phyloP scores from a whole-genome alignment of 2,329 filamentous ascomycete genomes.

The Aspergillus ochraceus region DNA sequence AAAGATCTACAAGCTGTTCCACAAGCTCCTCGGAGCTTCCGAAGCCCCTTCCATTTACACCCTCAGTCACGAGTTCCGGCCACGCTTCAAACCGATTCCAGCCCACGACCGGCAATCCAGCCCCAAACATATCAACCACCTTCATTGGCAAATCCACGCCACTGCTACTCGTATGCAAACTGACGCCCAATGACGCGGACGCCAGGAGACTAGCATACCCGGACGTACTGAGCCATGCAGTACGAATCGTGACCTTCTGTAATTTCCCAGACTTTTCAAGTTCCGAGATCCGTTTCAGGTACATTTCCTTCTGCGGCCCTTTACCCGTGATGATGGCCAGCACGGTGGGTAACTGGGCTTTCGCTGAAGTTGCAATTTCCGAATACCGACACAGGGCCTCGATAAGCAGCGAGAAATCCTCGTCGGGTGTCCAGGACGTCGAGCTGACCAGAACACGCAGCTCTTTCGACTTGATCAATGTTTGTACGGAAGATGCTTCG shows the following conservation, averaged over 20 bases:
- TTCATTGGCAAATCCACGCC: conserved; percentile 99
- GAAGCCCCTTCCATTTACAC: conserved; percentile 84
- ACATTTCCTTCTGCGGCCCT: conserved; percentile 78
- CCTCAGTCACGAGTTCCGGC: conserved; percentile 84
- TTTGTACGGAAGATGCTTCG: conserved; percentile 61
- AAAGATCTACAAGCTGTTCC: conserved; percentile 62
- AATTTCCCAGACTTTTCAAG: conserved; percentile 65
- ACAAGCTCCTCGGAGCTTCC: conserved; percentile 67
- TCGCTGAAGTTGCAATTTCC: conserved; percentile 45
- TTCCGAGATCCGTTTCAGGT: conserved; percentile 64
- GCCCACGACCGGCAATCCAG: conserved; percentile 84
- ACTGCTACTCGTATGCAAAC: conserved; percentile 87
- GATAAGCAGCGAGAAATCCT: conserved; percentile 88
- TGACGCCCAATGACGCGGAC: conserved; percentile 84
- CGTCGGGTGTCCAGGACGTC: conserved; percentile 96
- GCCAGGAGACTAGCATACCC: conserved; percentile 85
- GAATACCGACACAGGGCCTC: conserved; percentile 78
- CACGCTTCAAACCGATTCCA: conserved; percentile 87
- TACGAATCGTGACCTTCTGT: conserved; percentile 68
- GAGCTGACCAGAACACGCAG: conserved; percentile 80
- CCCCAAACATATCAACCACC: conserved; percentile 98
- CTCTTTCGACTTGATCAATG: conserved; percentile 58
- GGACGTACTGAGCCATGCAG: conserved; percentile 79
- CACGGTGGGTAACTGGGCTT: conserved; percentile 61
- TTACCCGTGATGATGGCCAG: conserved; percentile 92